Evolutionary conservation across 2,329 filamentous ascomycete genomes (phyloP), one percentile per base, ranked within the genome.

Genomic region (Fusarium metavorans): DNA sequence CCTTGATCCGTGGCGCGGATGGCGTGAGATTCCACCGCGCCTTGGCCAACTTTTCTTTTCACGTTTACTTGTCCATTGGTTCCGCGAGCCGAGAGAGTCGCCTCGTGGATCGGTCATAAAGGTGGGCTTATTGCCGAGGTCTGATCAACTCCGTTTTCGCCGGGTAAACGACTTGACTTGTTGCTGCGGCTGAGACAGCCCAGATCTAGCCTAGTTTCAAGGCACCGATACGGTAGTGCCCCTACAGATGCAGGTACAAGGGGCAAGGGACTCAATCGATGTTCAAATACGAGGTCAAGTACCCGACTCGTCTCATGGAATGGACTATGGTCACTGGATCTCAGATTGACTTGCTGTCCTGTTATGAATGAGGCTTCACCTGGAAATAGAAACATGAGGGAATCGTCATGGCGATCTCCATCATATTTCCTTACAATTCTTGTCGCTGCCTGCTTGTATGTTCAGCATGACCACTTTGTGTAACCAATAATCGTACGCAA

Each of bases 161-260:
- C 4, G 4, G 14, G 18, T 5, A 16, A 43, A 43, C n/a, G 11
- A 59, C 6, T 7, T 32, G 11, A 16, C 14, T 60, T 43, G 11
- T 18, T 11, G 9, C 20, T 41, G 37, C 23, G 57, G 37, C 57
- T 43, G 57, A 60, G 57, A 60, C 27, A 60, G 27, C 57, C 34
- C 10, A 23, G 16, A 57, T 35, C 32, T 57, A 30, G 11, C 5
- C 6, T 34, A 13, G 13, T 20, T 5, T 11, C 25, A 14, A 32
- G 30, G 27, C 18, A 14, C 7, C 30, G n/a, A 20, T 11, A 2
- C 6, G 6, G 14, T 5, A 14, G 23, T 39, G 45, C 34, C 45
- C 45, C 54, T 34, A 16, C 18, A 23, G 32, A 63, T 54, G 60
- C 60, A 63, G 60, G 60, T 23, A 54, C 60, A 18, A 43, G 39